phyloP scores from a whole-genome alignment of 2,329 filamentous ascomycete genomes.

The Exserohilum rostratum region DNA sequence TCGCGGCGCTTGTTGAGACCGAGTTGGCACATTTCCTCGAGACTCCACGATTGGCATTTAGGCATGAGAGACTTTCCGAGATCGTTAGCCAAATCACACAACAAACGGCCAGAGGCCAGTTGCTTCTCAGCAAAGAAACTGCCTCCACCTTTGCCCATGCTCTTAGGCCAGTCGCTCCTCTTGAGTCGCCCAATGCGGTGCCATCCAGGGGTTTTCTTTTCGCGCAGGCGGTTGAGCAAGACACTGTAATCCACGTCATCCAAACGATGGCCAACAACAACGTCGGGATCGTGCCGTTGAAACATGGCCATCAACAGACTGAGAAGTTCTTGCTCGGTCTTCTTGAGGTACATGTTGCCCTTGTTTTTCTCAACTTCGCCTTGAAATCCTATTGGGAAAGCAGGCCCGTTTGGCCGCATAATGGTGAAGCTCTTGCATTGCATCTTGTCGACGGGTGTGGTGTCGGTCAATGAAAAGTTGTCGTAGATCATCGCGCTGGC shows the following conservation, averaged over 20 bases:
- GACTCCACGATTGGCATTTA: slow-evolving; percentile 96
- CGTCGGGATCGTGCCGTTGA: slow-evolving; percentile 87
- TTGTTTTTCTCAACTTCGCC: slow-evolving; percentile 73
- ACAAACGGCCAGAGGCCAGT: slow-evolving; percentile 82
- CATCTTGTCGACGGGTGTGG: slow-evolving; percentile 84
- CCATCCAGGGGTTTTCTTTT: slow-evolving; percentile 93
- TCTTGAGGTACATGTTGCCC: slow-evolving; percentile 79
- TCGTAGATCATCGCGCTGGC: slow-evolving; percentile 93
- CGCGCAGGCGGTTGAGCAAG: slow-evolving; percentile 81
- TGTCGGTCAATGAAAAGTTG: slow-evolving; percentile 84
- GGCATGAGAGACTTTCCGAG: slow-evolving; percentile 96
- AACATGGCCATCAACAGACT: slow-evolving; percentile 89
- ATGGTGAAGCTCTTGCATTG: slow-evolving; percentile 91
- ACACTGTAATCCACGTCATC: slow-evolving; percentile 97
- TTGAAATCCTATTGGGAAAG: slow-evolving; percentile 89
- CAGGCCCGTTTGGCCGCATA: slow-evolving; percentile 76
- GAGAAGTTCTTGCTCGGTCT: slow-evolving; percentile 82
- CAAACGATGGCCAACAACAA: slow-evolving; percentile 91
- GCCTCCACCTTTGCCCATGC: slow-evolving; percentile 82
- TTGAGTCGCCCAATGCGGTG: slow-evolving; percentile 88
- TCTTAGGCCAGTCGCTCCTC: slow-evolving; percentile 83
- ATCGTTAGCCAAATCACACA: slow-evolving; percentile 95
- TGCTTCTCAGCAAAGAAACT: slow-evolving; percentile 94
- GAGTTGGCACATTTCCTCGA: slow-evolving; percentile 95
- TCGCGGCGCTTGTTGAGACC: slow-evolving; percentile 79